phyloP scores from a whole-genome alignment of 139 green algal species.

The Volvox reticuliferus region DNA sequence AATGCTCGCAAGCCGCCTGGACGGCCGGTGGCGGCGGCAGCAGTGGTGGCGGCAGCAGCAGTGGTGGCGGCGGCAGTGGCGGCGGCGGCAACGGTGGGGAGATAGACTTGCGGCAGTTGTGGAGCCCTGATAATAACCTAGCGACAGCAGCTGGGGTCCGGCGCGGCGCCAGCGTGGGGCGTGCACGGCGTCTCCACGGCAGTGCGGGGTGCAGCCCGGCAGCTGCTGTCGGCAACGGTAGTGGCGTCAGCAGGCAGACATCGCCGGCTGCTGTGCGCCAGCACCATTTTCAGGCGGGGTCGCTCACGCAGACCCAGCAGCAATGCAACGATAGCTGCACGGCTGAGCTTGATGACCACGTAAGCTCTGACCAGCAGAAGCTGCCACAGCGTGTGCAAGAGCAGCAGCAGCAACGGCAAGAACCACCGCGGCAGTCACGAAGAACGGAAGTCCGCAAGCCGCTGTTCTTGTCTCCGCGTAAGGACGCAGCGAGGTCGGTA shows the following conservation, averaged over 20 bases:
- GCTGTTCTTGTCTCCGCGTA: constrained; percentile 7
- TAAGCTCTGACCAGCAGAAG: neutral
- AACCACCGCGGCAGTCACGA: neutral
- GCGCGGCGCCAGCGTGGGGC: neutral
- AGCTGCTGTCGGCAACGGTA: neutral
- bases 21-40: neutral
- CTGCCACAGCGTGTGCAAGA: neutral
- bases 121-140: constrained; percentile 1
- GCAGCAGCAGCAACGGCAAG: neutral
- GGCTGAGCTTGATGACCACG: neutral
- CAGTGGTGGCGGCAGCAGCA: neutral
- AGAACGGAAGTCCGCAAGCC: neutral
- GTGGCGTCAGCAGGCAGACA: neutral
- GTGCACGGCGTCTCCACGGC: neutral
- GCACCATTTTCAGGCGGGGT: neutral
- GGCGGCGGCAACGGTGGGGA: neutral
- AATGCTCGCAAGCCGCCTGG: neutral
- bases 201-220: too few species aligned
- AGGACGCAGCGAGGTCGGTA: neutral
- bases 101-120: neutral
- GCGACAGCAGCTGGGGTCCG: neutral
- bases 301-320: neutral
- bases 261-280: neutral
- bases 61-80: neutral
- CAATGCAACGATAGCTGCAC: neutral